Conservation (phyloP, 1,284 basidiomycete genomes). For the Papiliotrema laurentii region DNA sequence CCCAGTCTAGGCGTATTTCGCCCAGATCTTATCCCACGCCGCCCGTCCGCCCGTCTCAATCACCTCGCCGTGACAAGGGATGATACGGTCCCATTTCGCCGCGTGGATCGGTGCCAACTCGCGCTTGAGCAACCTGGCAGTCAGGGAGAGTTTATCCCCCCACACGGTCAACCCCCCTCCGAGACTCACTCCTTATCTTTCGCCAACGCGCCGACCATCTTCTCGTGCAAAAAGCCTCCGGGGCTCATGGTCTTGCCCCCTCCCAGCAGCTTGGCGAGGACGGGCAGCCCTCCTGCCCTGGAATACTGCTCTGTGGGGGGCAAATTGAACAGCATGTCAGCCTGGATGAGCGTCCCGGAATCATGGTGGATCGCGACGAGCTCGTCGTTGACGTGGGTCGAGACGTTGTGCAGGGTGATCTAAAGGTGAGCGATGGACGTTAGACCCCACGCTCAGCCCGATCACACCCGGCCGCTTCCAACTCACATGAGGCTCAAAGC, state of each 20-base stretch:
- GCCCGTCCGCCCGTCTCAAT: constrained; percentile 69
- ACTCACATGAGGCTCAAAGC: constrained; percentile 73
- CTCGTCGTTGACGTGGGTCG: constrained; percentile 78
- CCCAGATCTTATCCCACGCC: constrained; percentile 57
- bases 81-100: constrained; percentile 76
- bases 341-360: constrained; percentile 74
- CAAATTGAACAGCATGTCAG: constrained; percentile 86
- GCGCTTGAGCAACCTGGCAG: constrained; percentile 22
- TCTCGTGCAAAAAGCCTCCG: constrained; percentile 58
- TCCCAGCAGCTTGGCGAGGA: constrained; percentile 35
- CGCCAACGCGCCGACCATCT: constrained; percentile 54
- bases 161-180: not conserved
- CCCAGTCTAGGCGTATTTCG: constrained; percentile 22
- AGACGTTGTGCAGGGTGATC: constrained; percentile 60
- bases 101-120: constrained; percentile 35
- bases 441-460: too few species aligned
- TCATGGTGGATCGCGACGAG: constrained; percentile 79
- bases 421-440: constrained; percentile 3
- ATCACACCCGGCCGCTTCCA: too few species aligned
- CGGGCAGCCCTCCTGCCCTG: constrained; percentile 55
- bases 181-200: constrained; percentile 60
- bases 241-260: constrained; percentile 54
- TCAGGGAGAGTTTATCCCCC: too few species aligned
- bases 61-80: constrained; percentile 86
- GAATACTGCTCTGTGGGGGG: constrained; percentile 73